Evolutionary conservation across 257 asterid genomes (phyloP), one percentile per base, ranked within the genome.

Genomic region (Solanum infundibuliforme): DNA sequence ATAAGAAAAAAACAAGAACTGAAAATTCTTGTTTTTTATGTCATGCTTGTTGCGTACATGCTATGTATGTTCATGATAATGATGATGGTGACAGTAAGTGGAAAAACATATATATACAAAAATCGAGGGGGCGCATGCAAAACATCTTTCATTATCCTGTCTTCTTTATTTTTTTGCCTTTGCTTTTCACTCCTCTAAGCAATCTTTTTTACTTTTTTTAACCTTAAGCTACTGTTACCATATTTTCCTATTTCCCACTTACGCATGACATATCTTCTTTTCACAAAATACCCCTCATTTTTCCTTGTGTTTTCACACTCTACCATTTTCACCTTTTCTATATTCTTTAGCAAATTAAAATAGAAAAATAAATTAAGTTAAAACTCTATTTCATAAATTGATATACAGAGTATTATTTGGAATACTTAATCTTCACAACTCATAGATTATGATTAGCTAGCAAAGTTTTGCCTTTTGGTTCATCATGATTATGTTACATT

Each of bases 61-160:
- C 21, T 39, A 82, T 48, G 69, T 82, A 82, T 82, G 69, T 48
- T 82, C 7, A 48, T 48, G 7, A 29, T 48, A 3, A 31, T 16
- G 29, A 29, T 82, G 68, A 81, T 46, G 7, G 69, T 48, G 85
- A 82, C 85, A 46, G 69, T 46, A 25, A 46, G 55, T 46, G 1
- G 18, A 46, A 12, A 46, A 46, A 46, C 2, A 46, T 46, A 46
- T 46, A 46, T 46, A 46, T 12, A 31, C 79, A 86, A 72, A 71
- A 41, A 34, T 72, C 43, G 74, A 74, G 88, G 85, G 72, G 91
- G 87, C 94, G 97, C 97, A 94, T 95, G 97, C 97, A 87, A 25
- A 88, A 85, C 87, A 86, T 86, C 81, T 74, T 69, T 90, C 91
- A 93, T 92, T 90, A 93, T 93, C 87, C 87, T 93, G 91, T 92